Evolutionary conservation across 371 early-diverging fungal genomes (phyloP).

Genomic region (Lichtheimia ornata): DNA sequence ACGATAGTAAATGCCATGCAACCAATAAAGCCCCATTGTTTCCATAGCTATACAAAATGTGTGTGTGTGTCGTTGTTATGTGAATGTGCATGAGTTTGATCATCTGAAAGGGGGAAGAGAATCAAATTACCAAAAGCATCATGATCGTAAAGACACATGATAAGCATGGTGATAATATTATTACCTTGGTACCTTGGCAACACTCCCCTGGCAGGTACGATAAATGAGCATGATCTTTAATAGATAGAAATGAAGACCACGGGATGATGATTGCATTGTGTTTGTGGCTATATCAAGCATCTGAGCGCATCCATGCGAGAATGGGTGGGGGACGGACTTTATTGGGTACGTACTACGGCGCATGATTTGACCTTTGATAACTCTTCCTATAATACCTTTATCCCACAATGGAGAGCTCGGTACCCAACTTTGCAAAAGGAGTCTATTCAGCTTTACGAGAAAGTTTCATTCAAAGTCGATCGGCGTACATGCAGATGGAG

Average conservation of each 20-base stretch:
- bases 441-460: constrained; percentile 25
- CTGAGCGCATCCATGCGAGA: background rate
- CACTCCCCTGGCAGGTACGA: background rate
- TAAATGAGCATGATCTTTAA: background rate
- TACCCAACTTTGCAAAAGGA: constrained; percentile 17
- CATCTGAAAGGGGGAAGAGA: background rate
- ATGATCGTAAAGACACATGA: background rate
- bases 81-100: background rate
- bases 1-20: no score
- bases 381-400: background rate
- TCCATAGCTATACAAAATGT: no score
- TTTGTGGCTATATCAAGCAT: no score
- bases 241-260: background rate
- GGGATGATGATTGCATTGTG: background rate
- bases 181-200: background rate
- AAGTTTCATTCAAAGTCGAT: constrained; percentile 28
- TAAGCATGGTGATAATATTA: background rate
- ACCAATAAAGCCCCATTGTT: no score
- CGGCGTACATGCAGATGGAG: constrained; percentile 46
- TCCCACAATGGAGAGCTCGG: constrained; percentile 11
- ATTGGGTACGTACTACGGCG: background rate
- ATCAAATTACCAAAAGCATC: no score
- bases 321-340: background rate
- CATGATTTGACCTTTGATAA: constrained; percentile 1
- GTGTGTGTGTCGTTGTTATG: background rate